Evolutionary conservation across 2,329 filamentous ascomycete species (phyloP).

Genomic region (Pezicula carpinea): DNA sequence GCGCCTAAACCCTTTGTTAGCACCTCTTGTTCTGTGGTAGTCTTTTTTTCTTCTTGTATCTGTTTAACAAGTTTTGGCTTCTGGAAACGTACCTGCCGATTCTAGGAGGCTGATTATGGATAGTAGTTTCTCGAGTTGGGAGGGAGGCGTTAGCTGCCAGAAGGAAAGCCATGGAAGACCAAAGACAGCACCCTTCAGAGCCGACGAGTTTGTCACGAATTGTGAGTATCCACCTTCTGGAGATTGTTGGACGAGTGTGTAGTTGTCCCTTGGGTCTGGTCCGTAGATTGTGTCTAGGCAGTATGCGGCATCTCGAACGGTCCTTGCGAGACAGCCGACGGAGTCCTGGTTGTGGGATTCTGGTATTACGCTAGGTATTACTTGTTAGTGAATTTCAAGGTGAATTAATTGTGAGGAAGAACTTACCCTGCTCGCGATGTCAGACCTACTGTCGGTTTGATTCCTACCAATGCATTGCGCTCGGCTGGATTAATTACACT

Average conservation of each 20-base stretch:
- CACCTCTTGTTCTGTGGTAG: too few species aligned
- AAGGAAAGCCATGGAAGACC: slow-evolving; percentile 69
- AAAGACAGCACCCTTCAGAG: slow-evolving; percentile 58
- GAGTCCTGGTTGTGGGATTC: slow-evolving; percentile 65
- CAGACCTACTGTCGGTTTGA: slow-evolving; percentile 72
- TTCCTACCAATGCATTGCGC: slow-evolving; percentile 63
- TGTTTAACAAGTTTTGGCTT: too few species aligned
- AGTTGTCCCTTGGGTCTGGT: slow-evolving; percentile 58
- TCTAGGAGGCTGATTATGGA: slow-evolving; percentile 48
- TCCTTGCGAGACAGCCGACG: slow-evolving; percentile 63
- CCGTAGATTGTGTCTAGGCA: slow-evolving; percentile 66
- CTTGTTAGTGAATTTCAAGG: slow-evolving; percentile 38
- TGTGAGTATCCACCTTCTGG: slow-evolving; percentile 52
- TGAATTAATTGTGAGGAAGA: not conserved
- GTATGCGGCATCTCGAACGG: slow-evolving; percentile 63
- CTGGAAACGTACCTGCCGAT: too few species aligned
- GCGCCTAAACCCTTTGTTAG: too few species aligned
- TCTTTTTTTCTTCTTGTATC: too few species aligned
- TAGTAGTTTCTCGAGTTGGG: slow-evolving; percentile 51
- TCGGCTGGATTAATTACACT: slow-evolving; percentile 69
- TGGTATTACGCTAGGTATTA: slow-evolving; percentile 56
- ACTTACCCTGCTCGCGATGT: slow-evolving; percentile 53
- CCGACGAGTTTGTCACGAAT: slow-evolving; percentile 45
- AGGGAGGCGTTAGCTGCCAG: slow-evolving; percentile 56
- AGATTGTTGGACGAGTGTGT: slow-evolving; percentile 54